Evolutionary conservation across 306 rosid genomes (phyloP).

Genomic region (Canavalia gladiata): DNA sequence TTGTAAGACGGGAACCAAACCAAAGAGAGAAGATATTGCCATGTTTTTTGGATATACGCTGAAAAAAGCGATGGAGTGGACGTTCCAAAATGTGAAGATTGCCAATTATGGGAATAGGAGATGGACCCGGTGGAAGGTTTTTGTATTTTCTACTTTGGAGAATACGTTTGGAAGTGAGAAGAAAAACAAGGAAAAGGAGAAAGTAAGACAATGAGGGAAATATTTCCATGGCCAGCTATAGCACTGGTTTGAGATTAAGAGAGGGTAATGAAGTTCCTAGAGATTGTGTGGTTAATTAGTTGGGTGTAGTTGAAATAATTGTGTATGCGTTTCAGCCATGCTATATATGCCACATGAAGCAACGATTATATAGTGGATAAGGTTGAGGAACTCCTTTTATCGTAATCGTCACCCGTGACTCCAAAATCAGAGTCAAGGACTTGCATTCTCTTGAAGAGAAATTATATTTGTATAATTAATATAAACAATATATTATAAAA

Average conservation of each 20-base stretch:
- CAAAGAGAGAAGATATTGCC: constrained; percentile 36
- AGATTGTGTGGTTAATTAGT: too few species aligned
- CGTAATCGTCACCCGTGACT: background rate
- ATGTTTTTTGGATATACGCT: background rate
- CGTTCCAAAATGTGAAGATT: constrained; percentile 35
- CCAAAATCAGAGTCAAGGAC: background rate
- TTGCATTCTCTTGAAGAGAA: too few species aligned
- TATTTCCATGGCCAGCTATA: background rate
- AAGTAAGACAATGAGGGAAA: background rate
- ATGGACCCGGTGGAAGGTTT: constrained; percentile 42
- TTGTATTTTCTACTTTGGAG: background rate
- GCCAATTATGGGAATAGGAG: constrained; percentile 21
- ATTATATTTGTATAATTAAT: too few species aligned
- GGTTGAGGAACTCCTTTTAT: too few species aligned
- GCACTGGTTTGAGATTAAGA: background rate
- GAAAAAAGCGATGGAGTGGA: constrained; percentile 40
- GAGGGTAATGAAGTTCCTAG: too few species aligned
- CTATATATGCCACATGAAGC: background rate
- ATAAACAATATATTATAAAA: too few species aligned
- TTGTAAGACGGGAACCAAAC: constrained; percentile 35
- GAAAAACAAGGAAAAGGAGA: background rate
- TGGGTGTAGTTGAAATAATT: too few species aligned
- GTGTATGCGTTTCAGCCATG: background rate
- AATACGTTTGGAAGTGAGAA: background rate
- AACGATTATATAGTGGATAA: background rate